phyloP scores from a whole-genome alignment of 2,329 filamentous ascomycete genomes.

The Acephala macrosclerotiorum region DNA sequence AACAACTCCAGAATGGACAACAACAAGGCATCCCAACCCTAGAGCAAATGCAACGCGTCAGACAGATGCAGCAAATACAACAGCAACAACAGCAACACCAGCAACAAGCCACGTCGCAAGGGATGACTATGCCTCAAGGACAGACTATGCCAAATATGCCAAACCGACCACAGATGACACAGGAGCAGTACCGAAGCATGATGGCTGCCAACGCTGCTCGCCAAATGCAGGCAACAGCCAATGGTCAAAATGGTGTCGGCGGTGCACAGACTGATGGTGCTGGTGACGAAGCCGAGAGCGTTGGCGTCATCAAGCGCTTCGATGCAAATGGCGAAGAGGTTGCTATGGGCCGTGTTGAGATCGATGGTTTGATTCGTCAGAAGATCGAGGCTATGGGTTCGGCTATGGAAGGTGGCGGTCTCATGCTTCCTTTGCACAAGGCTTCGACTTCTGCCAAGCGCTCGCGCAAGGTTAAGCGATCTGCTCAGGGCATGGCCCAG shows the following conservation, averaged over 20 bases:
- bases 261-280: slow-evolving; percentile 80
- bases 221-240: slow-evolving; percentile 35
- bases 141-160: slow-evolving; percentile 25
- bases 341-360: slow-evolving; percentile 66
- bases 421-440: slow-evolving; percentile 73
- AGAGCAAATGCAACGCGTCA: slow-evolving; percentile 17
- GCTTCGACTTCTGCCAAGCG: slow-evolving; percentile 47
- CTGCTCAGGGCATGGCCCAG: slow-evolving; percentile 48
- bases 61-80: slow-evolving; percentile 25
- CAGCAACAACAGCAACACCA: slow-evolving; percentile 45
- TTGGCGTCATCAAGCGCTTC: slow-evolving; percentile 65
- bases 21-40: slow-evolving; percentile 3
- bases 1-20: slow-evolving; percentile 32
- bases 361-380: slow-evolving; percentile 73
- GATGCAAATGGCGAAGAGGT: slow-evolving; percentile 60
- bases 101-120: slow-evolving; percentile 31
- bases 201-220: slow-evolving; percentile 39
- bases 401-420: slow-evolving; percentile 75
- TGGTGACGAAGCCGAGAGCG: slow-evolving; percentile 60
- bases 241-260: slow-evolving; percentile 50
- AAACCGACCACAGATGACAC: slow-evolving; percentile 34
- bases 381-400: slow-evolving; percentile 71
- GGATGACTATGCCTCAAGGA: slow-evolving; percentile 24
- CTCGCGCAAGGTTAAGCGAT: slow-evolving; percentile 40
- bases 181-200: slow-evolving; percentile 39